phyloP scores from a whole-genome alignment of 2,329 filamentous ascomycete genomes.

The Aureobasidium uvarum region DNA sequence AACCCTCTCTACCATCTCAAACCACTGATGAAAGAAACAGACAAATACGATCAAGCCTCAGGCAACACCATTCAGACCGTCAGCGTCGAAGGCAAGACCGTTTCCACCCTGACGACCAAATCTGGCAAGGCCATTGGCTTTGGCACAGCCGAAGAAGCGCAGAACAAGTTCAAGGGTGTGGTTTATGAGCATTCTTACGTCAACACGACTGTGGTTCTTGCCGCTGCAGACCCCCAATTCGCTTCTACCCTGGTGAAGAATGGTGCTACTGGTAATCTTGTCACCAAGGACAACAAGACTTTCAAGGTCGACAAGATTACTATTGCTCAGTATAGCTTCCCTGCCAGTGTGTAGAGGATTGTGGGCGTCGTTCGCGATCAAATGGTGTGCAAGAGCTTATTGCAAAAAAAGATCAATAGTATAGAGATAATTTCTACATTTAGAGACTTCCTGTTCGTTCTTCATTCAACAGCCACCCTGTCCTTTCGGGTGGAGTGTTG shows the following conservation, averaged over 20 bases:
- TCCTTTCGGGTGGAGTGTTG: not conserved
- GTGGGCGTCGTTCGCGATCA: no score
- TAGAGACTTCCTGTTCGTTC: no score
- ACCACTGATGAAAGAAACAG: not conserved
- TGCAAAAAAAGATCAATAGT: no score
- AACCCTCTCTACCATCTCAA: not conserved
- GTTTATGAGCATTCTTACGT: slow-evolving; percentile 43
- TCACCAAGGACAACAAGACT: slow-evolving; percentile 25
- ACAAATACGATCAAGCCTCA: slow-evolving; percentile 44
- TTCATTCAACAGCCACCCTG: not conserved
- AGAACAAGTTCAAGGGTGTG: slow-evolving; percentile 42
- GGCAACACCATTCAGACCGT: slow-evolving; percentile 46
- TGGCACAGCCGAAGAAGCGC: slow-evolving; percentile 44
- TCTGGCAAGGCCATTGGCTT: slow-evolving; percentile 42
- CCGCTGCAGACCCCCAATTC: slow-evolving; percentile 43
- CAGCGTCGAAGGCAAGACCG: slow-evolving; percentile 39
- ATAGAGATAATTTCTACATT: no score
- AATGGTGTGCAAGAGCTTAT: no score
- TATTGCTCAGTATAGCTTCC: slow-evolving; percentile 14
- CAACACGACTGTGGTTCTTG: slow-evolving; percentile 25
- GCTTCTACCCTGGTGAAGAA: slow-evolving; percentile 18
- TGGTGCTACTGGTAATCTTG: slow-evolving; percentile 17
- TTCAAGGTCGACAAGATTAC: slow-evolving; percentile 25
- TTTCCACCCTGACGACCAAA: slow-evolving; percentile 49
- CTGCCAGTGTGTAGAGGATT: not conserved